Conservation (phyloP, 2,329 filamentous ascomycete genomes). For the Neonectria magnoliae region DNA sequence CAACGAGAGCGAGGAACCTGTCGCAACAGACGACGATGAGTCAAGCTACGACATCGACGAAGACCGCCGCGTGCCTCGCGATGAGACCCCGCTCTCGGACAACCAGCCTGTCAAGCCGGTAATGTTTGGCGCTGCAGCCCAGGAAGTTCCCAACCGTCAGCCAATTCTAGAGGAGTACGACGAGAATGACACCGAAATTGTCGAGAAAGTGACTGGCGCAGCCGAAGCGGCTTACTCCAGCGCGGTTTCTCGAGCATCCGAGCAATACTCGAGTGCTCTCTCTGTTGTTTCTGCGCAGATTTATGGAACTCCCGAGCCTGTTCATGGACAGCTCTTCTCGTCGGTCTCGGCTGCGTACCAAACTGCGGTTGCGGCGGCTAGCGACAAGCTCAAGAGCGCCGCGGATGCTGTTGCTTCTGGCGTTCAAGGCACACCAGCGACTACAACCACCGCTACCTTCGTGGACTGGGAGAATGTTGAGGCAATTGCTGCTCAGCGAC, state of each 20-base stretch:
- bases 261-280: conserved; percentile 74
- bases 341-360: conserved; percentile 77
- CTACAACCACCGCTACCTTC: conserved; percentile 52
- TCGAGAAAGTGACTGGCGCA: conserved; percentile 53
- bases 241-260: conserved; percentile 72
- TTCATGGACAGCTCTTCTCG: conserved; percentile 74
- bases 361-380: conserved; percentile 70
- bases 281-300: conserved; percentile 74
- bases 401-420: conserved; percentile 62
- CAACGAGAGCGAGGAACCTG: conserved; percentile 44
- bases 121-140: conserved; percentile 62
- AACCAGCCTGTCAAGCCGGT: conserved; percentile 55
- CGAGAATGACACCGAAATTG: conserved; percentile 38
- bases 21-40: conserved; percentile 39
- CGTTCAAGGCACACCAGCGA: conserved; percentile 59
- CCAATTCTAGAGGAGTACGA: conserved; percentile 62
- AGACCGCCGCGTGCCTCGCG: conserved; percentile 33
- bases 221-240: conserved; percentile 70
- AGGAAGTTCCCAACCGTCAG: conserved; percentile 58
- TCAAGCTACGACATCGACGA: conserved; percentile 42
- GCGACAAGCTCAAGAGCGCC: conserved; percentile 65
- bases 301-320: conserved; percentile 74
- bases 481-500: conserved; percentile 74
- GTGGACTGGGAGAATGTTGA: conserved; percentile 62
- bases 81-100: conserved; percentile 39